Percentiles rank a stretch among this genome's conserved stretches.
Conservation (phyloP, 1,284 basidiomycete genomes). For the Wolfiporia cocos region DNA sequence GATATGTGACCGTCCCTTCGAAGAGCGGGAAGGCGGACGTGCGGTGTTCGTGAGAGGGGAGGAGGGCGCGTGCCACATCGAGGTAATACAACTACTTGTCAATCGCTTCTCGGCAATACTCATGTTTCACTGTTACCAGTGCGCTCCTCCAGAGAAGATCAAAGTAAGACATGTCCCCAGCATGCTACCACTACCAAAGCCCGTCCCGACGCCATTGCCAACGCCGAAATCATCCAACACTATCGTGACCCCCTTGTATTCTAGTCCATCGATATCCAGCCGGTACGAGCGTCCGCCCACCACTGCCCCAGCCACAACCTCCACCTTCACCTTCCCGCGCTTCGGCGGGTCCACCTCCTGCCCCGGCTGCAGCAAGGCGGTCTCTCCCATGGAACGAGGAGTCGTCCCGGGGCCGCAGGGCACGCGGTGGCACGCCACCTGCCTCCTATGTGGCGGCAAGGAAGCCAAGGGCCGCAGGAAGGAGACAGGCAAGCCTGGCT, state of each 20-base stretch:
- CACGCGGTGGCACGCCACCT: slow-evolving; percentile 69
- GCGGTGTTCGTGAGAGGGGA: slow-evolving; percentile 61
- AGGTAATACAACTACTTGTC: too few species aligned
- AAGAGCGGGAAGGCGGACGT: slow-evolving; percentile 52
- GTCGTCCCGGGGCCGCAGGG: slow-evolving; percentile 78
- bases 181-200: slow-evolving; percentile 16
- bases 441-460: slow-evolving; percentile 75
- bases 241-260: too few species aligned
- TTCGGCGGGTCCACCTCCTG: slow-evolving; percentile 63
- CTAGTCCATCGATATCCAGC: slow-evolving; percentile 29
- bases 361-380: slow-evolving; percentile 64
- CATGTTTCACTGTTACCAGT: too few species aligned
- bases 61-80: slow-evolving; percentile 63
- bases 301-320: slow-evolving; percentile 32
- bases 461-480: slow-evolving; percentile 34
- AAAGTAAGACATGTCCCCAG: slow-evolving; percentile 27
- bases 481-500: slow-evolving; percentile 59
- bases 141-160: slow-evolving; percentile 51
- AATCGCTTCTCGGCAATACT: too few species aligned
- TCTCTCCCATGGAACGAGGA: slow-evolving; percentile 76
- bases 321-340: slow-evolving; percentile 40
- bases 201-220: slow-evolving; percentile 15
- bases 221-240: slow-evolving; percentile 15
- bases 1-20: slow-evolving; percentile 58
- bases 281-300: slow-evolving; percentile 41